A percentile compares a stretch with the other conserved stretches of the same genome.
phyloP scores from a whole-genome alignment of 1,139 yeast species.

The Taiozyma onychis region DNA sequence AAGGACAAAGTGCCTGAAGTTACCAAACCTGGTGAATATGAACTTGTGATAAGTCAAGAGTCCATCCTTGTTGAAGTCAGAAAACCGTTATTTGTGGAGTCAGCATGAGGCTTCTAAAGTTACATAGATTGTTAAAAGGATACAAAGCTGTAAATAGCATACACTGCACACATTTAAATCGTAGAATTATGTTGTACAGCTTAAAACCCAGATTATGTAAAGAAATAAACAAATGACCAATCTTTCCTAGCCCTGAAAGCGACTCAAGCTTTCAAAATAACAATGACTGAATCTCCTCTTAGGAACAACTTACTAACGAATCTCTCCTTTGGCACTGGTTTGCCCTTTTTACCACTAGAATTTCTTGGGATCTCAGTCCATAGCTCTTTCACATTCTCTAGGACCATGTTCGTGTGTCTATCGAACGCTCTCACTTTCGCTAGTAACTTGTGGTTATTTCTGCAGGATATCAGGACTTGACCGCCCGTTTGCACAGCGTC shows the following conservation, averaged over 20 bases:
- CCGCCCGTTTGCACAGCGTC: slow-evolving; percentile 70
- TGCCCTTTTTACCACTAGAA: slow-evolving; percentile 65
- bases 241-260: background rate
- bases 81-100: slow-evolving; percentile 1
- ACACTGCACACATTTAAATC: background rate
- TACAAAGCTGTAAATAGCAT: background rate
- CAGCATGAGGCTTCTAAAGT: slow-evolving; percentile 3
- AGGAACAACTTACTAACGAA: slow-evolving; percentile 85
- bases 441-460: slow-evolving; percentile 87
- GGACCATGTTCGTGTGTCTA: slow-evolving; percentile 88
- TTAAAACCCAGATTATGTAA: background rate
- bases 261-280: slow-evolving; percentile 50
- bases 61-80: background rate
- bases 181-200: background rate
- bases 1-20: slow-evolving; percentile 7
- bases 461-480: slow-evolving; percentile 80
- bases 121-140: background rate
- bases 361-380: slow-evolving; percentile 74
- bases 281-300: slow-evolving; percentile 92
- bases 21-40: slow-evolving; percentile 11
- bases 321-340: slow-evolving; percentile 70
- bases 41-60: slow-evolving; percentile 10
- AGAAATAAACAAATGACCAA: background rate
- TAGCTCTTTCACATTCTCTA: slow-evolving; percentile 88
- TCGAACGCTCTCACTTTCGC: slow-evolving; percentile 94